Conservation (phyloP, 805 yeast species). For the Candida khao-thaluensis region DNA sequence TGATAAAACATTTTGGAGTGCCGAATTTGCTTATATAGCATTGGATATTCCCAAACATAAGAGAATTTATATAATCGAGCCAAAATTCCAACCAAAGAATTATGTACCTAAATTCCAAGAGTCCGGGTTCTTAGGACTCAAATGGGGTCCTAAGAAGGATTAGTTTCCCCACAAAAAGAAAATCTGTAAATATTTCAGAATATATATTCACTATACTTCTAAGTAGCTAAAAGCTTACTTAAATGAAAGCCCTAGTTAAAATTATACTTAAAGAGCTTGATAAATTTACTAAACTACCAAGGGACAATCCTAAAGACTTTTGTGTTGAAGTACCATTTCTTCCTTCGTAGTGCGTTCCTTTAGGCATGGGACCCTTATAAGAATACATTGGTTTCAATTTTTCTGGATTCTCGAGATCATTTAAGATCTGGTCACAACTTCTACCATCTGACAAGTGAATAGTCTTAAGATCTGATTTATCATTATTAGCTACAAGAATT, state of each 20-base stretch:
- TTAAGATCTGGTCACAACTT: slow-evolving; percentile 19
- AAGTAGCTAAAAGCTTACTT: neutral
- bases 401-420: slow-evolving; percentile 1
- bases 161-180: no score
- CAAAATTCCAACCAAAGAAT: slow-evolving; percentile 47
- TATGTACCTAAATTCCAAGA: slow-evolving; percentile 41
- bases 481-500: slow-evolving; percentile 17
- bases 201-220: slow-evolving; percentile 4
- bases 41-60: slow-evolving; percentile 72
- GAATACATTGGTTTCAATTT: neutral
- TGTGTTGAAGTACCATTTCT: slow-evolving; percentile 1
- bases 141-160: slow-evolving; percentile 80
- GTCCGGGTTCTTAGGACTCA: slow-evolving; percentile 72
- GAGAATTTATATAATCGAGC: slow-evolving; percentile 68
- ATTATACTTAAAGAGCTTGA: neutral
- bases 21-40: slow-evolving; percentile 70
- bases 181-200: slow-evolving; percentile 6
- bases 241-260: neutral
- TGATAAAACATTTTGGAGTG: slow-evolving; percentile 61
- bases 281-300: neutral
- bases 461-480: slow-evolving; percentile 16
- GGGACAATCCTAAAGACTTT: neutral
- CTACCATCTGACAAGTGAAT: slow-evolving; percentile 25
- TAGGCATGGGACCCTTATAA: neutral
- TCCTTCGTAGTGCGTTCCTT: neutral